Conservation (phyloP, 805 yeast genomes). For the Candida nanaspora region DNA sequence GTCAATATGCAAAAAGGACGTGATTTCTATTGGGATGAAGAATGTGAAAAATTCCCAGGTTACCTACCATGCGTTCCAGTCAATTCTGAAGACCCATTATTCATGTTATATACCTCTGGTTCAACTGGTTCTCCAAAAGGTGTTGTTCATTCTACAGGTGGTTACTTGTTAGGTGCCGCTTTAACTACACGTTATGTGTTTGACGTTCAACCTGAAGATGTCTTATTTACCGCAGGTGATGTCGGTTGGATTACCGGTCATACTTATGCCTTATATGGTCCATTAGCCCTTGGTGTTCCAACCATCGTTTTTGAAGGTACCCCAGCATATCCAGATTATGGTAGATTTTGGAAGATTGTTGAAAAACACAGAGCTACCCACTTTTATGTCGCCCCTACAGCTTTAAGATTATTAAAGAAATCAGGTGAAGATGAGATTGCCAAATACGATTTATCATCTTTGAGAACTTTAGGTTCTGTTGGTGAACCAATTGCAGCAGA, state of each 20-base stretch:
- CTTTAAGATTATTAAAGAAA: conserved; percentile 73
- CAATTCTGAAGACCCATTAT: conserved; percentile 88
- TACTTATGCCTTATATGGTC: conserved; percentile 93
- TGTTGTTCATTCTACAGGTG: conserved; percentile 91
- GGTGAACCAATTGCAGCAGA: conserved; percentile 99
- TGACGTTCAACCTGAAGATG: conserved; percentile 84
- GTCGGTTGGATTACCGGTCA: conserved; percentile 99
- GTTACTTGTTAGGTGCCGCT: conserved; percentile 88
- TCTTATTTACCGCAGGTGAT: conserved; percentile 94
- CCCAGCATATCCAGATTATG: conserved; percentile 92
- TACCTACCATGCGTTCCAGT: conserved; percentile 86
- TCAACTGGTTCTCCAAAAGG: conserved; percentile 99
- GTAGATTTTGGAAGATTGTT: conserved; percentile 95
- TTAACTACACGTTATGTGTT: conserved; percentile 89
- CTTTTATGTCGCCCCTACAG: conserved; percentile 98
- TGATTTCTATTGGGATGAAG: conserved; percentile 96
- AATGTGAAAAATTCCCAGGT: conserved; percentile 68
- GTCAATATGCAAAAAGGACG: conserved; percentile 72
- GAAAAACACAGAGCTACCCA: conserved; percentile 89
- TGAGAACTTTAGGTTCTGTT: conserved; percentile 92
- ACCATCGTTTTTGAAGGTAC: conserved; percentile 95
- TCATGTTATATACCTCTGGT: conserved; percentile 94
- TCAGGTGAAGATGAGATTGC: conserved; percentile 83
- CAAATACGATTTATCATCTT: conserved; percentile 74
- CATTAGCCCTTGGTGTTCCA: conserved; percentile 80